These are phyloP conservation scores for Lupinus albus DNA, from an alignment of 306 rosid genomes.

Conservation along the genomic window DNA sequence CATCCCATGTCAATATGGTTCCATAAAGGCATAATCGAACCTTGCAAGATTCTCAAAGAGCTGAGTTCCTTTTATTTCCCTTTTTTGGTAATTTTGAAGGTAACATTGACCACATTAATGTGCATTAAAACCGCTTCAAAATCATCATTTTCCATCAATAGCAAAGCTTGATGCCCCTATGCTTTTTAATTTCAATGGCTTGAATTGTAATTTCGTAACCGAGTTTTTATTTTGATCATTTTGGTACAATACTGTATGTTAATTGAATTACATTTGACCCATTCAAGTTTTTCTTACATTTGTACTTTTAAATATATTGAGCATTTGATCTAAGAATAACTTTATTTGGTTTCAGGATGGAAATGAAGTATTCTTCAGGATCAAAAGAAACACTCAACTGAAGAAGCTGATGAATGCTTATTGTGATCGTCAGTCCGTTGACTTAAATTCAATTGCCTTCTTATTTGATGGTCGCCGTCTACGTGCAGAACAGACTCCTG, in stretches of 20 bases:
- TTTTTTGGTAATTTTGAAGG: neutral
- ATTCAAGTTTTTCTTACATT: neutral
- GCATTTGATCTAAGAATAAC: neutral
- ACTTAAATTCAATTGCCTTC: constrained; percentile 56
- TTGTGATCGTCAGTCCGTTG: constrained; percentile 68
- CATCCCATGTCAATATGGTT: neutral
- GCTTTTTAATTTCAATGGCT: neutral
- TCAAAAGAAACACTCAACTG: constrained; percentile 24
- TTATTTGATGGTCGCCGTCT: constrained; percentile 71
- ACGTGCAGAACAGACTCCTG: constrained; percentile 70
- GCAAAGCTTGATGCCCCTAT: neutral
- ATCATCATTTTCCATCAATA: too few species aligned
- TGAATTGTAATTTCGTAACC: neutral
- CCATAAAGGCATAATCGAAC: neutral
- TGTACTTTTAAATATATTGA: neutral
- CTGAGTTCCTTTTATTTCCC: neutral
- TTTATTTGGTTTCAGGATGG: constrained; percentile 53
- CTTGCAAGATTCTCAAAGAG: neutral
- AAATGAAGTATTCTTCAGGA: neutral
- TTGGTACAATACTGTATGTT: neutral
- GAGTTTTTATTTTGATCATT: neutral
- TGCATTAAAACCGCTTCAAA: too few species aligned
- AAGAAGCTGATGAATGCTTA: constrained; percentile 81
- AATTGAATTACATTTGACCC: neutral
- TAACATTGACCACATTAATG: neutral